Evolutionary conservation across 2,329 filamentous ascomycete species (phyloP).

Genomic region (Nakataea oryzae): DNA sequence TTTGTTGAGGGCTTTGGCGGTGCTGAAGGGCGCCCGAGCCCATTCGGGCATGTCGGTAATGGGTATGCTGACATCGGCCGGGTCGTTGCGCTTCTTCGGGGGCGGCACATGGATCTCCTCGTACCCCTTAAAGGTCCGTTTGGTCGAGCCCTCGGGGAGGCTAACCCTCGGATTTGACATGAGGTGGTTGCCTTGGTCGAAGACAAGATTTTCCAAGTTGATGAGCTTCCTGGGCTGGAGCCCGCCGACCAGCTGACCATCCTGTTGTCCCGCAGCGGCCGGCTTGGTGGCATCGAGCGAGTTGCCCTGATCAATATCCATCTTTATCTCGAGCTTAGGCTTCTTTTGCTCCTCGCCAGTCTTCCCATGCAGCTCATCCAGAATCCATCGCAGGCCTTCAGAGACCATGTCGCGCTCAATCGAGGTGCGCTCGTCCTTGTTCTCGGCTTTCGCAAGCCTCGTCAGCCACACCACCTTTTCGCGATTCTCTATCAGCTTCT

Average conservation of each 20-base stretch:
- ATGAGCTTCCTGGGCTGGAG: constrained; percentile 79
- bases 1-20: constrained; percentile 79
- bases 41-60: constrained; percentile 86
- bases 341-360: constrained; percentile 48
- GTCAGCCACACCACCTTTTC: constrained; percentile 96
- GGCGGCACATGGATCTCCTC: constrained; percentile 96
- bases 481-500: constrained; percentile 81
- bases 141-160: constrained; percentile 87
- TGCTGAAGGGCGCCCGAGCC: constrained; percentile 78
- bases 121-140: constrained; percentile 93
- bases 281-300: constrained; percentile 40
- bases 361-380: constrained; percentile 80
- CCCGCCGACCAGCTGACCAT: constrained; percentile 66
- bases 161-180: constrained; percentile 99
- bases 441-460: constrained; percentile 70
- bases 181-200: constrained; percentile 95
- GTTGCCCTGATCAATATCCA: constrained; percentile 75
- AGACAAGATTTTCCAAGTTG: constrained; percentile 91
- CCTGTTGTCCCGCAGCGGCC: constrained; percentile 55
- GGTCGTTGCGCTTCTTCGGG: constrained; percentile 77
- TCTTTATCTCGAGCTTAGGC: constrained; percentile 77
- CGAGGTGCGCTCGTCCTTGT: constrained; percentile 62
- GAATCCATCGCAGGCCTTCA: constrained; percentile 73
- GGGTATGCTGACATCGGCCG: constrained; percentile 71
- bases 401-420: constrained; percentile 88